phyloP scores from a whole-genome alignment of 495 filamentous ascomycete genomes.

The Aspergillus indologenus region DNA sequence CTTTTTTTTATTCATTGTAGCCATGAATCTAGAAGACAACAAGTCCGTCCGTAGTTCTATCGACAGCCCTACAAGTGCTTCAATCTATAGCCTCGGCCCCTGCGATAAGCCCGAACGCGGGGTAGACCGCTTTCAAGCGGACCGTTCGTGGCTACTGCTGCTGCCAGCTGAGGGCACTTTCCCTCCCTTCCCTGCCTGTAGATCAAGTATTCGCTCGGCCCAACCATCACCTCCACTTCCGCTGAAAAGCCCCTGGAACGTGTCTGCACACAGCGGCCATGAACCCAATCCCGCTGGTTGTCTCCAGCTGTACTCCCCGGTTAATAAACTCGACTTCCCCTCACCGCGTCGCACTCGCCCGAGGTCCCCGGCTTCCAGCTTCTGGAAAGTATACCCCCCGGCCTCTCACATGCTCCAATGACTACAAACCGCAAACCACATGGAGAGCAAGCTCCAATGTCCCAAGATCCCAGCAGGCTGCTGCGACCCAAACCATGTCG shows the following conservation, averaged over 20 bases:
- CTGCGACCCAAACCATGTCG: slow-evolving; percentile 21
- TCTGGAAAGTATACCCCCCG: slow-evolving; percentile 7
- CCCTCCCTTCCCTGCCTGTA: not conserved
- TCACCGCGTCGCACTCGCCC: slow-evolving; percentile 11
- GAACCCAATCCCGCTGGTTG: slow-evolving; percentile 10
- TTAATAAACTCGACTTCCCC: slow-evolving; percentile 8
- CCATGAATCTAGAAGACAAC: too few species aligned
- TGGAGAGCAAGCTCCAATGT: slow-evolving; percentile 11
- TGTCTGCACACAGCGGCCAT: slow-evolving; percentile 10
- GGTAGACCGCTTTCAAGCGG: not conserved
- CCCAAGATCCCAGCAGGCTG: slow-evolving; percentile 3
- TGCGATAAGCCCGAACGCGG: not conserved
- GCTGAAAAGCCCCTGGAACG: not conserved
- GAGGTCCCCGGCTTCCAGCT: slow-evolving; percentile 9
- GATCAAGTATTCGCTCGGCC: not conserved
- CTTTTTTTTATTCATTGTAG: not conserved
- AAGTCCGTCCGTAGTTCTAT: too few species aligned
- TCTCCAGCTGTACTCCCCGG: slow-evolving; percentile 10
- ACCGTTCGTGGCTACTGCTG: not conserved
- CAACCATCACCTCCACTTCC: not conserved
- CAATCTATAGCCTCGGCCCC: not conserved
- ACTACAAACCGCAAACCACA: not conserved
- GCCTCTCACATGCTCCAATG: not conserved
- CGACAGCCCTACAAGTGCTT: not conserved
- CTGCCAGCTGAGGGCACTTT: not conserved